Percentiles rank a stretch among this genome's conserved stretches.
These are phyloP conservation scores for Saposhnikovia divaricata DNA, from an alignment of 129 eudicot genomes.

Conservation along the genomic window DNA sequence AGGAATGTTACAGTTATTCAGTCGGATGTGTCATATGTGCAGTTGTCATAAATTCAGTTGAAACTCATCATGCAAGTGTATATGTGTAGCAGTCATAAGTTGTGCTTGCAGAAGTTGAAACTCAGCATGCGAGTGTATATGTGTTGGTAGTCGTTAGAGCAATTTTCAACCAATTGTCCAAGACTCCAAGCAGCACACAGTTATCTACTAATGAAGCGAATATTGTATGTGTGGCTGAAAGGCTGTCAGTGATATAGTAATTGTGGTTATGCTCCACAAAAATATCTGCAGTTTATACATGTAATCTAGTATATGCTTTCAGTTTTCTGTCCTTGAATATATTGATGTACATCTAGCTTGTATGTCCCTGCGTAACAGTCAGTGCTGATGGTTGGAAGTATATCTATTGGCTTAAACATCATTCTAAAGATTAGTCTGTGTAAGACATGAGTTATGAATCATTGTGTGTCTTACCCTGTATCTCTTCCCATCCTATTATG, in stretches of 20 bases:
- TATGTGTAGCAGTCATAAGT: background rate
- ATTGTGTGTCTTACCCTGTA: background rate
- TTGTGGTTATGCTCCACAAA: background rate
- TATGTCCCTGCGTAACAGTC: background rate
- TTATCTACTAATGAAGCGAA: background rate
- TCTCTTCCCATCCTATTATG: background rate
- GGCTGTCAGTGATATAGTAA: background rate
- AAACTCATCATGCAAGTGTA: background rate
- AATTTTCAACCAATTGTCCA: background rate
- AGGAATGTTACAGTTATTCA: background rate
- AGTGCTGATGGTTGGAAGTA: background rate
- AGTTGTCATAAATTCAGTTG: background rate
- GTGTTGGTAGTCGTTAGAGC: background rate
- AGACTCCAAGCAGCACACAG: background rate
- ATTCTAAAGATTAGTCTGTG: background rate
- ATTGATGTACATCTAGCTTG: background rate
- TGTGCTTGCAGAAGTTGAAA: background rate
- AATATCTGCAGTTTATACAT: background rate
- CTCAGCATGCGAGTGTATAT: background rate
- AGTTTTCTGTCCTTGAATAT: background rate
- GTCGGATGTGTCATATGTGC: background rate
- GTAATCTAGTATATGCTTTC: background rate
- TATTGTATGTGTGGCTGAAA: background rate
- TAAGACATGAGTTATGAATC: background rate
- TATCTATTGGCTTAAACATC: background rate